Percentiles rank a stretch among this genome's conserved stretches.
phyloP scores from a whole-genome alignment of 768 basidiomycete genomes.

The Mycena sanguinolenta region DNA sequence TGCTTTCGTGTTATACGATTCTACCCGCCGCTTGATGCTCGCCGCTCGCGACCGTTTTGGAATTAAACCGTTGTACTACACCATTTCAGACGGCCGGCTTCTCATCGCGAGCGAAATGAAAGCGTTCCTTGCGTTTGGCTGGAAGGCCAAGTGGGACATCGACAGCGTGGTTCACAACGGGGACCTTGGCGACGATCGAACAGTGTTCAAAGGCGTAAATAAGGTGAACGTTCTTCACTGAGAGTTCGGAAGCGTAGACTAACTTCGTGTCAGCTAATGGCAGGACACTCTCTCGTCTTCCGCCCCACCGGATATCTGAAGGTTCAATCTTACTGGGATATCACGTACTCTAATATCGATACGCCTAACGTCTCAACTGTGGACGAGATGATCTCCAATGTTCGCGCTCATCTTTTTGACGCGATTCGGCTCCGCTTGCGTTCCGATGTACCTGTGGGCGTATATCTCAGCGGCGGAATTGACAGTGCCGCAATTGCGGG shows the following conservation, averaged over 20 bases:
- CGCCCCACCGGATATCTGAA: neutral
- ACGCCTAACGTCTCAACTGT: neutral
- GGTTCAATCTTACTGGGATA: constrained; percentile 17
- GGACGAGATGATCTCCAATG: neutral
- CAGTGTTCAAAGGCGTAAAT: constrained; percentile 16
- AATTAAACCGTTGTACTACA: constrained; percentile 21
- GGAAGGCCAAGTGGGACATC: constrained; percentile 16
- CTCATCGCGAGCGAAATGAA: constrained; percentile 17
- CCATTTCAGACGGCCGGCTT: neutral
- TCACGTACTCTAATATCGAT: neutral
- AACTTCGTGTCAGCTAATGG: neutral
- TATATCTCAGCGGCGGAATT: constrained; percentile 19
- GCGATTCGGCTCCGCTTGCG: constrained; percentile 4
- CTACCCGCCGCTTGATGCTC: neutral
- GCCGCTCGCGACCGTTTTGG: constrained; percentile 20
- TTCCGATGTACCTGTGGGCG: constrained; percentile 1
- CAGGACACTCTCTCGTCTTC: constrained; percentile 12
- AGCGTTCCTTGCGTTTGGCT: constrained; percentile 11
- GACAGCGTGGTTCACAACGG: constrained; percentile 16
- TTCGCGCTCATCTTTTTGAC: neutral
- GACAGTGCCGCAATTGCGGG: constrained; percentile 14
- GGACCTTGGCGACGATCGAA: constrained; percentile 12
- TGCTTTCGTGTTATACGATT: constrained; percentile 15
- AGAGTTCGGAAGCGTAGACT: neutral
- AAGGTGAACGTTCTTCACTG: constrained; percentile 4